Evolutionary conservation across 208 protist genomes (phyloP), one percentile per base, ranked within the genome.

Genomic region (Trypanosoma rangeli): DNA sequence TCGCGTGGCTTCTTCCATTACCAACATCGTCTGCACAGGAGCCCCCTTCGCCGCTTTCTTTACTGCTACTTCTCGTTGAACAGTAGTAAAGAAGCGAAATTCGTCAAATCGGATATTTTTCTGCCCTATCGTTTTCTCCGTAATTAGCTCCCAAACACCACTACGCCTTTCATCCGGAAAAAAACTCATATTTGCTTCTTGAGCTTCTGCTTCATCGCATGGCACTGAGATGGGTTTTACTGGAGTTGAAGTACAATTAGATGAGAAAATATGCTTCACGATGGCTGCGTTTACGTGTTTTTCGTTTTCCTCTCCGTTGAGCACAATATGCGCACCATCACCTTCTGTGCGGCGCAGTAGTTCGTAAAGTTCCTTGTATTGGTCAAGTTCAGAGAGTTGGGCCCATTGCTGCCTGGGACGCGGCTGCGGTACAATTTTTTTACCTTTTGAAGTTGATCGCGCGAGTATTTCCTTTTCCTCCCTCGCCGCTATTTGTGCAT

Each of bases 21-120:
- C 66, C 50, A 78, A 74, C 31, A 79, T 28, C 15, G 79, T 54
- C 4, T 74, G 50, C 15, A 68, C 0, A 1, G 70, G 60, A 5
- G 69, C 56, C 18, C 49, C 60, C 78, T 90, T 90, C 4, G 64
- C 59, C 13, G 61, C 9, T 37, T 77, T 77, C 28, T 71, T 70
- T 20, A 80, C 71, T 31, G 56, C 18, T n/a, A 84, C 73, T 29
- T 94, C 91, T 7, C 81, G 80, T 59, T 90, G 82, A 3, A 89
- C 74, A 26, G 76, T 62, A 46, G 91, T 87, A 68, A 93, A 93
- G 68, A 94, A 90, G 29, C 85, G 83, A n/a, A 96, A 84, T 53
- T 77, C 79, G 44, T 75, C 68, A 18, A 64, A 53, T 22, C 46
- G 28, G n/a, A 37, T 39, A 18, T 37, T 37, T 16, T 49, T 56